These are phyloP conservation scores for Coniella vitis DNA, from an alignment of 2,329 filamentous ascomycete species.

Conservation along the genomic window DNA sequence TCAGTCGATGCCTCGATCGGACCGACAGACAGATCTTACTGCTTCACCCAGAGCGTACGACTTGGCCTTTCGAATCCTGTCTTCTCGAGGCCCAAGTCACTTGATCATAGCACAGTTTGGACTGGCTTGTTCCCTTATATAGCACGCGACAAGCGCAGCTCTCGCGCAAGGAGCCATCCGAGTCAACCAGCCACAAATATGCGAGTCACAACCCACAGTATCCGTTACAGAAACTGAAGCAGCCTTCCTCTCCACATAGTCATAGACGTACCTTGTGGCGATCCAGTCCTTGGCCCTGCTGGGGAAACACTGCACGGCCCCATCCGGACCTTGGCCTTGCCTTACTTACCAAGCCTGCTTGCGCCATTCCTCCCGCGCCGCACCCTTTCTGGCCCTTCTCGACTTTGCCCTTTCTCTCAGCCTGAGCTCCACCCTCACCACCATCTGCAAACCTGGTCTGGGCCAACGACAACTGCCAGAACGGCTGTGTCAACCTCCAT, in stretches of 20 bases:
- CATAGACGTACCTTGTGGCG: neutral
- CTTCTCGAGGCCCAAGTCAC: no score
- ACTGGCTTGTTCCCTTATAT: no score
- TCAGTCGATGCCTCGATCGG: no score
- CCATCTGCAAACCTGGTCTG: slow-evolving; percentile 9
- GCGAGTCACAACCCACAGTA: no score
- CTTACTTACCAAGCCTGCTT: neutral
- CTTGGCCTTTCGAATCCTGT: no score
- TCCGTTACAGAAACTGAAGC: neutral
- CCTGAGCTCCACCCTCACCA: slow-evolving; percentile 3
- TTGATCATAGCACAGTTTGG: no score
- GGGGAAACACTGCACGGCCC: slow-evolving; percentile 5
- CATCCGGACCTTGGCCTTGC: slow-evolving; percentile 5
- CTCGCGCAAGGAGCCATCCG: no score
- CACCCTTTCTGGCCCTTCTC: slow-evolving; percentile 7
- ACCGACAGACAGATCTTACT: no score
- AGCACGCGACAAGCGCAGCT: neutral
- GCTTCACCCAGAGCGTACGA: no score
- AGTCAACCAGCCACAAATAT: no score
- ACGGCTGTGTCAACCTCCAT: neutral
- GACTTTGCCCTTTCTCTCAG: neutral
- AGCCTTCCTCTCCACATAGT: neutral
- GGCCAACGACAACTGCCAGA: slow-evolving; percentile 5
- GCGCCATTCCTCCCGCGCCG: neutral
- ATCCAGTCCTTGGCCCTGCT: neutral